Evolutionary conservation across 345 rosid genomes (phyloP).

Genomic region (Xanthoceras sorbifolium): DNA sequence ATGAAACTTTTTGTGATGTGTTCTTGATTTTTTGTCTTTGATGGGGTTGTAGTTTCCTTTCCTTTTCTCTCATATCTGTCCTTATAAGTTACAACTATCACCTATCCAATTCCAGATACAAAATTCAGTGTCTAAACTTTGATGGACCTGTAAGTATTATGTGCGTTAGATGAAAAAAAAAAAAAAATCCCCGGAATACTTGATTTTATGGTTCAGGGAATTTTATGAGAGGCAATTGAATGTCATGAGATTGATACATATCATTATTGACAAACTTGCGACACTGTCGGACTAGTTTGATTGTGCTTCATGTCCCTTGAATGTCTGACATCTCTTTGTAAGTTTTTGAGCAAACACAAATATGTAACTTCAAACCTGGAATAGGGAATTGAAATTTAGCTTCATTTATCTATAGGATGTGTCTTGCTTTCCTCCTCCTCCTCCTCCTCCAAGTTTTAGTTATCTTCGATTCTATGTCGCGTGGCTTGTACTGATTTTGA

Average conservation of each 20-base stretch:
- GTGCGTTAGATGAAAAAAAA: not conserved
- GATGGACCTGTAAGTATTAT: not conserved
- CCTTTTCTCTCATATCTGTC: not conserved
- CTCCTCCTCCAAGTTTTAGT: not conserved
- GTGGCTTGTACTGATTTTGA: not conserved
- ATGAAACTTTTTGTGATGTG: not conserved
- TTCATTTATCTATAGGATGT: not conserved
- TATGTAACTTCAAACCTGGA: not conserved
- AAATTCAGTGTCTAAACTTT: too few species aligned
- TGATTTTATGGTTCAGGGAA: not conserved
- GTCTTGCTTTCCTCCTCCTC: not conserved
- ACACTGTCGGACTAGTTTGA: not conserved
- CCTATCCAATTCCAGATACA: constrained; percentile 3
- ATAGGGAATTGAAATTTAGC: not conserved
- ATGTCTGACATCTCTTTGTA: not conserved
- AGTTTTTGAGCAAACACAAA: not conserved
- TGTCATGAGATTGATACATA: not conserved
- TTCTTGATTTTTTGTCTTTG: not conserved
- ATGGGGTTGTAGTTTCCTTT: not conserved
- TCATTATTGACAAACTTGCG: not conserved
- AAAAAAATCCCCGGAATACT: not conserved
- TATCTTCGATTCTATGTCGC: not conserved
- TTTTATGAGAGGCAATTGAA: not conserved
- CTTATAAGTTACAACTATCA: not conserved
- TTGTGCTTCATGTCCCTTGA: not conserved